Evolutionary conservation across 371 early-diverging fungal genomes (phyloP).

Genomic region (Apophysomyces sp.): DNA sequence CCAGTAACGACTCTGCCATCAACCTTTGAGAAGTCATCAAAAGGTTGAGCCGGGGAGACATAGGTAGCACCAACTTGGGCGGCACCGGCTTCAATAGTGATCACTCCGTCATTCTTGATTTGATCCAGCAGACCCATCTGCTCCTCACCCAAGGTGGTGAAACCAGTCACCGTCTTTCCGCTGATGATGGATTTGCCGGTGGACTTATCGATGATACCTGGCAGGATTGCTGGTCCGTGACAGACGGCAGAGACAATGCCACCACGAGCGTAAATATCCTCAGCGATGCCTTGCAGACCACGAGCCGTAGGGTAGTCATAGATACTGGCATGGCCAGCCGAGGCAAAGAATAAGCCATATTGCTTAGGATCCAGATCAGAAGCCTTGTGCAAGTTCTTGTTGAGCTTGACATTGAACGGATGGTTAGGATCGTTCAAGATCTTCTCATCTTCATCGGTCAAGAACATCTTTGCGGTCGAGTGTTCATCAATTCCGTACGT

Average conservation of each 20-base stretch:
- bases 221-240: slow-evolving; percentile 57
- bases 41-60: slow-evolving; percentile 39
- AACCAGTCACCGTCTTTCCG: slow-evolving; percentile 51
- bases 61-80: slow-evolving; percentile 35
- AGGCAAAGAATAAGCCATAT: slow-evolving; percentile 54
- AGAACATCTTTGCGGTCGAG: slow-evolving; percentile 36
- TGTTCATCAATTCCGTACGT: slow-evolving; percentile 51
- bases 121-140: slow-evolving; percentile 26
- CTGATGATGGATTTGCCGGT: slow-evolving; percentile 43
- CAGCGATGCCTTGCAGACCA: slow-evolving; percentile 68
- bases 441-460: slow-evolving; percentile 37
- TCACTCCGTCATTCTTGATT: slow-evolving; percentile 36
- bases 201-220: slow-evolving; percentile 32
- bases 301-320: slow-evolving; percentile 51
- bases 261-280: slow-evolving; percentile 67
- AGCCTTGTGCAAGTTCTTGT: slow-evolving; percentile 41
- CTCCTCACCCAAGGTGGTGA: slow-evolving; percentile 46
- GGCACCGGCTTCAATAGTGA: slow-evolving; percentile 38
- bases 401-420: slow-evolving; percentile 42
- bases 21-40: slow-evolving; percentile 35
- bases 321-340: slow-evolving; percentile 51
- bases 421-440: slow-evolving; percentile 35
- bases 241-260: slow-evolving; percentile 56
- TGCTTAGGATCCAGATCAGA: slow-evolving; percentile 42
- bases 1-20: slow-evolving; percentile 54